Percentiles rank a stretch among this genome's conserved stretches.
Conservation (phyloP, 495 filamentous ascomycete species). For the Neurospora tetrasperma region DNA sequence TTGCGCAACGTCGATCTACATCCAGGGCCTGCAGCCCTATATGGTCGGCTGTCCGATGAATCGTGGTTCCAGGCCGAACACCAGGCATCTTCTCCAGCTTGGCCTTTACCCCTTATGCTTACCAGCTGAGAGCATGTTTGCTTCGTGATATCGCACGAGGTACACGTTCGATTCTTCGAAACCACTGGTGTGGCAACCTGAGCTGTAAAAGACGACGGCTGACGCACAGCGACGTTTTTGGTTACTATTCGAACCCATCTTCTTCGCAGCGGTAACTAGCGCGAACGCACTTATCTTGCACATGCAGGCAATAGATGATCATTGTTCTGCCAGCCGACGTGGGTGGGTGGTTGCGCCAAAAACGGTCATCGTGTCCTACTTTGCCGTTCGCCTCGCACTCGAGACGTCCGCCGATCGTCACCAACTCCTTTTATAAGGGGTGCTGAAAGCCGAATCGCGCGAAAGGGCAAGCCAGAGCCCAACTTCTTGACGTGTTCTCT, state of each 20-base stretch:
- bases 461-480: not conserved
- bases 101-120: not conserved
- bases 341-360: not conserved
- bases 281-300: not conserved
- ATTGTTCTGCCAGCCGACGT: not conserved
- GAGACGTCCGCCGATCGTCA: not conserved
- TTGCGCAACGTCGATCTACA: constrained; percentile 10
- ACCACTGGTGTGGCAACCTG: not conserved
- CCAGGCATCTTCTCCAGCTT: not conserved
- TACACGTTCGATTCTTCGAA: not conserved
- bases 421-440: not conserved
- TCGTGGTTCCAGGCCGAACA: not conserved
- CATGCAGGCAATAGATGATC: not conserved
- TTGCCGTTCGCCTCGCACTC: not conserved
- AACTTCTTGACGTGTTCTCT: not conserved
- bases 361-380: not conserved
- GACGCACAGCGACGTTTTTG: not conserved
- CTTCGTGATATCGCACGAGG: not conserved
- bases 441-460: not conserved
- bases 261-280: not conserved
- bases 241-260: not conserved
- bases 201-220: not conserved
- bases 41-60: constrained; percentile 1
- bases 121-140: not conserved
- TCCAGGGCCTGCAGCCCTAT: constrained; percentile 20